phyloP scores from a whole-genome alignment of 2,329 filamentous ascomycete genomes.

The Davidsoniella virescens region DNA sequence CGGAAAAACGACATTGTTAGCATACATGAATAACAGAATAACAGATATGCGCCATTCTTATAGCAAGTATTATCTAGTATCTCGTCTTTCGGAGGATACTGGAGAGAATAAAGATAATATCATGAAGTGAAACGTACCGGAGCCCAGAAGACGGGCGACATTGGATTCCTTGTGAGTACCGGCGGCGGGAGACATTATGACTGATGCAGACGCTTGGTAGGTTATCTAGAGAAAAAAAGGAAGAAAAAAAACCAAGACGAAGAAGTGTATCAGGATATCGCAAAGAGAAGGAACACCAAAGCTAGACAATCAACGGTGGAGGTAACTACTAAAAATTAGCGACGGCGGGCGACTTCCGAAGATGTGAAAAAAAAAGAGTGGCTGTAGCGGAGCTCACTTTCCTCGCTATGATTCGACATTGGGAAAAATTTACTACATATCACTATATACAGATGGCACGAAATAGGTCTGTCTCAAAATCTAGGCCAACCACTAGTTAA shows the following conservation, averaged over 20 bases:
- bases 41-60: too few relatives aligned
- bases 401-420: background rate
- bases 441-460: too few relatives aligned
- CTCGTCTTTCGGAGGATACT: too few relatives aligned
- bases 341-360: conserved; percentile 11
- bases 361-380: conserved; percentile 1
- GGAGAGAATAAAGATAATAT: conserved; percentile 7
- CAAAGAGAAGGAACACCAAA: background rate
- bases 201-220: background rate
- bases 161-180: conserved; percentile 67
- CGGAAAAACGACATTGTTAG: background rate
- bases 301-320: background rate
- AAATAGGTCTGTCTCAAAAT: too few relatives aligned
- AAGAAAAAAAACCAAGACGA: conserved; percentile 1
- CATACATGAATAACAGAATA: background rate
- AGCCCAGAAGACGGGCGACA: conserved; percentile 73
- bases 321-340: background rate
- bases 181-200: conserved; percentile 41
- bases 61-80: too few relatives aligned
- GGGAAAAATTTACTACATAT: background rate
- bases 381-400: background rate
- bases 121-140: conserved; percentile 40
- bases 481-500: too few relatives aligned
- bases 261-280: background rate
- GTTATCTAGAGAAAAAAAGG: conserved; percentile 6